Percentiles rank a stretch among this genome's conserved stretches.
Evolutionary conservation across 495 filamentous ascomycete species (phyloP).

Genomic region (Aspergillus bertholletiae): DNA sequence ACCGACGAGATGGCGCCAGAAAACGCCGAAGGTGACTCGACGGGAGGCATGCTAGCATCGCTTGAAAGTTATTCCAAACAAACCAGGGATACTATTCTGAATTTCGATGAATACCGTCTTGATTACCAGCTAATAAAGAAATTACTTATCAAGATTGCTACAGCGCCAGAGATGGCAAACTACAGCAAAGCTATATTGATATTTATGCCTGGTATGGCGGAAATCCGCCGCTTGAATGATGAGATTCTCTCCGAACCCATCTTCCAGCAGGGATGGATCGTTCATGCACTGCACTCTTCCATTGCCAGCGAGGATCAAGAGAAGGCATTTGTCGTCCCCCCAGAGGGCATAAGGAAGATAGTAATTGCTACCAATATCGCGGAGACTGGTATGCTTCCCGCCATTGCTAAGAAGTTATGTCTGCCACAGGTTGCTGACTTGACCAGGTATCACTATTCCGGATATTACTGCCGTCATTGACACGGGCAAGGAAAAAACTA

Average conservation of each 20-base stretch:
- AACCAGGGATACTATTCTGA: constrained; percentile 67
- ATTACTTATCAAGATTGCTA: constrained; percentile 69
- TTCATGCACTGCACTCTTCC: constrained; percentile 86
- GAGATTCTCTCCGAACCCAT: constrained; percentile 66
- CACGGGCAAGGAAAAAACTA: constrained; percentile 92
- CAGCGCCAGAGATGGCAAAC: constrained; percentile 53
- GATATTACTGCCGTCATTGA: constrained; percentile 96
- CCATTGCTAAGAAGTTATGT: background rate
- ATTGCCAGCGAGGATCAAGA: constrained; percentile 97
- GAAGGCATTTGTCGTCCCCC: constrained; percentile 81
- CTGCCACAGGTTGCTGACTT: background rate
- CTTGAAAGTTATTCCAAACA: constrained; percentile 69
- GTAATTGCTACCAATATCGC: constrained; percentile 96
- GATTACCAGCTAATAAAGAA: constrained; percentile 77
- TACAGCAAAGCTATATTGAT: constrained; percentile 90
- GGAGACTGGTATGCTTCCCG: constrained; percentile 62
- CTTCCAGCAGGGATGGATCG: constrained; percentile 69
- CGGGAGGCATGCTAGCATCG: constrained; percentile 37
- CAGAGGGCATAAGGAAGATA: constrained; percentile 78
- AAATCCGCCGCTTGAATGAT: constrained; percentile 85
- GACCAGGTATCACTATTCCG: constrained; percentile 75
- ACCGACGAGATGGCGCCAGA: constrained; percentile 47
- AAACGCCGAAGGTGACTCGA: constrained; percentile 27
- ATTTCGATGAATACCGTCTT: constrained; percentile 82
- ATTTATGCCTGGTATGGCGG: constrained; percentile 92